Base-by-base conservation (phyloP, 2,329 filamentous ascomycete genomes). In the Fusarium coicis region DNA sequence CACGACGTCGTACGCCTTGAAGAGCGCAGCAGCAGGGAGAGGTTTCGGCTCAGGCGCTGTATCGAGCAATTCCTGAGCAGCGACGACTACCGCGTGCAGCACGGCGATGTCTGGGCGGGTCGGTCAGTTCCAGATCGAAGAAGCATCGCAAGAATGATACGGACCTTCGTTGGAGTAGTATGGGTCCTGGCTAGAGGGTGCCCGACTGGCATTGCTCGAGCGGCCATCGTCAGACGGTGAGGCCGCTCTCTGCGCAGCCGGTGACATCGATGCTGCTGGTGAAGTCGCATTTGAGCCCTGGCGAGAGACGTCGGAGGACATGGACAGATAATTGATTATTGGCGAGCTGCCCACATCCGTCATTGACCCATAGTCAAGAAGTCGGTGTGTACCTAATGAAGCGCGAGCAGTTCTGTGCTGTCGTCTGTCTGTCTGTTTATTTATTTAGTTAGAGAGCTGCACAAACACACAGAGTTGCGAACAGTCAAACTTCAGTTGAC, bases 1-100 rank as follows among this genome's bases (percentile, higher is more conserved):
- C 46, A 95, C 87, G 63, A 89, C 86, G 78, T 96, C 92, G 79
- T 97, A 97, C 36, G 94, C 93, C 59, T 88, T 87, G 82, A 97
- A 97, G 23, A 97, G 87, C 15, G 94, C 93, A 78, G 91, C 91
- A 65, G 92, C 94, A 7, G 93, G 91, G 28, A 93, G 86, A 62
- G 89, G 87, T 75, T 92, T 89, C 54, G 87, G 87, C 63, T 91
- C 88, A 3, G 89, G 85, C 4, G 89, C 83, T 16, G 82, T 82
- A 50, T 88, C 84, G 59, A 90, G 86, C 36, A 93, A 87, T 44
- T 88, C 84, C 82, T 95, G 90, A 47, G 93, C 95, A 75, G 88
- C 87, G 68, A 86, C 85, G 77, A 97, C 91, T 77, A 97, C 93
- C 66, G 92, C 87, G 81, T 94, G 92, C 65, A 97, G 87, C 70